A percentile compares a stretch with the other conserved stretches of the same genome.
phyloP scores from a whole-genome alignment of 2,329 filamentous ascomycete genomes.

The Trichoderma citrinoviride region DNA sequence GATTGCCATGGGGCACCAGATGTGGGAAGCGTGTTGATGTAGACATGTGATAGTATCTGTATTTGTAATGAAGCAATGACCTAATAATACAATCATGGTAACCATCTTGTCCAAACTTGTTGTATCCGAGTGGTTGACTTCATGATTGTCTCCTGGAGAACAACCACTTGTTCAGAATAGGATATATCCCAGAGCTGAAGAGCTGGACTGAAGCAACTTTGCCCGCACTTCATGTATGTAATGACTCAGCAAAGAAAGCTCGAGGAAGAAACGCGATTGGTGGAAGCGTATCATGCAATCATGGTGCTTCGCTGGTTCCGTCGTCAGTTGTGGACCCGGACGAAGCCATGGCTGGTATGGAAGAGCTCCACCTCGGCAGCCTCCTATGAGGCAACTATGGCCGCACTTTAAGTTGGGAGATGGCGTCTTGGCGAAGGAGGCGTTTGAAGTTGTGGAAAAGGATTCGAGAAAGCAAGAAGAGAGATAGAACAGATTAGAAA shows the following conservation, averaged over 20 bases:
- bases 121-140: too few species aligned
- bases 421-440: not conserved
- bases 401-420: not conserved
- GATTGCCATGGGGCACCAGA: constrained; percentile 73
- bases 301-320: not conserved
- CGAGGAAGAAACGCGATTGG: not conserved
- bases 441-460: not conserved
- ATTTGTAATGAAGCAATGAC: not conserved
- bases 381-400: constrained; percentile 5
- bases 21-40: constrained; percentile 63
- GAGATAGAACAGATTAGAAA: not conserved
- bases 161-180: not conserved
- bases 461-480: too few species aligned
- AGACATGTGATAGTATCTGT: not conserved
- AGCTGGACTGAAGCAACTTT: constrained; percentile 6
- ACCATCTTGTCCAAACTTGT: not conserved
- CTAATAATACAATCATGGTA: not conserved
- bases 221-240: not conserved
- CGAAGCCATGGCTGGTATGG: not conserved
- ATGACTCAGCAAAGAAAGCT: not conserved
- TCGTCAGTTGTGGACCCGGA: not conserved
- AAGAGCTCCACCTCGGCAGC: not conserved
- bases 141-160: not conserved
- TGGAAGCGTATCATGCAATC: too few species aligned
- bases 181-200: not conserved